phyloP scores from a whole-genome alignment of 1,284 basidiomycete species.

The Hypsizygus ulmarius region DNA sequence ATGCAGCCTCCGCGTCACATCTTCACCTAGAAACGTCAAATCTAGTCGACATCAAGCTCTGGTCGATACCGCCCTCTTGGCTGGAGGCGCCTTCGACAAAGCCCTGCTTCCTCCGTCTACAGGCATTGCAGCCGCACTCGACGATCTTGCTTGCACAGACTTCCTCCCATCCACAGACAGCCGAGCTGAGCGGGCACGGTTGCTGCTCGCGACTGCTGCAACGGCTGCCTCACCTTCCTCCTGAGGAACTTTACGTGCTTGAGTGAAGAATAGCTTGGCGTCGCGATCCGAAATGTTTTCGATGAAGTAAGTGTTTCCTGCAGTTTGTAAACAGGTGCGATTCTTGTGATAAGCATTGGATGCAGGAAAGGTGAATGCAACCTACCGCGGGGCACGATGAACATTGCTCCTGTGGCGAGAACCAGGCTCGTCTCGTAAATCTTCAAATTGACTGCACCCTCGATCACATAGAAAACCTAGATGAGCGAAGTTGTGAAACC shows the following conservation, averaged over 20 bases:
- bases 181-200: constrained; percentile 13
- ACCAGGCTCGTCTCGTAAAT: constrained; percentile 79
- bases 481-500: not conserved
- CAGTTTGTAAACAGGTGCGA: not conserved
- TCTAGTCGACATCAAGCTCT: constrained; percentile 1
- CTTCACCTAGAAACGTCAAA: too few relatives aligned
- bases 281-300: constrained; percentile 83
- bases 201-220: not conserved
- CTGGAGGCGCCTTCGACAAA: constrained; percentile 11
- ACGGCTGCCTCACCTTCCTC: constrained; percentile 5
- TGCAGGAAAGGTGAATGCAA: constrained; percentile 7
- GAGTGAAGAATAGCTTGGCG: constrained; percentile 88
- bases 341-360: not conserved
- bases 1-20: too few relatives aligned
- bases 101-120: constrained; percentile 3
- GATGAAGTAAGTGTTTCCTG: constrained; percentile 90
- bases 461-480: constrained; percentile 85
- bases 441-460: constrained; percentile 85
- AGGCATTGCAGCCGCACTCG: constrained; percentile 13
- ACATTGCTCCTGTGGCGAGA: constrained; percentile 83
- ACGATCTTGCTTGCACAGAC: constrained; percentile 9
- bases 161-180: constrained; percentile 8
- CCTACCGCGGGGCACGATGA: constrained; percentile 87
- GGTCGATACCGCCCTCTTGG: constrained; percentile 13
- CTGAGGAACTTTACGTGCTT: constrained; percentile 70